Conservation (phyloP, 768 basidiomycete genomes). For the Suillus luteus region DNA sequence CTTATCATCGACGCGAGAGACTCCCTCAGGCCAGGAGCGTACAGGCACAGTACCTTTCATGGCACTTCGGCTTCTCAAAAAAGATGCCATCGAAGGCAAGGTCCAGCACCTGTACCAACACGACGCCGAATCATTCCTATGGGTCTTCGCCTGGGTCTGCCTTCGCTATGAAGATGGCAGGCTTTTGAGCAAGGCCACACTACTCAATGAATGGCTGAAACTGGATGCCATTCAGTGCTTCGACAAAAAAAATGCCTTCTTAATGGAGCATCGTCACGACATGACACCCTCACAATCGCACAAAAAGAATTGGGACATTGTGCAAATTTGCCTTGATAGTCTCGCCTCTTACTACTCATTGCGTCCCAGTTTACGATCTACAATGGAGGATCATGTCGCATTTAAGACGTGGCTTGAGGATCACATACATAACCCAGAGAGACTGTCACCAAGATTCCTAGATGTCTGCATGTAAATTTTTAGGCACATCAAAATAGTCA, state of each 20-base stretch:
- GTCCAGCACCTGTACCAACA: neutral
- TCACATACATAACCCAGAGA: neutral
- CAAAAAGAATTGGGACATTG: neutral
- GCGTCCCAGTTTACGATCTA: neutral
- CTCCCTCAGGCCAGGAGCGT: neutral
- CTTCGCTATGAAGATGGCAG: neutral
- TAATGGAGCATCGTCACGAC: rapidly evolving
- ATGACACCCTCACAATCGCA: neutral
- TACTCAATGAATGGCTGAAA: neutral
- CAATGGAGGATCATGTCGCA: neutral
- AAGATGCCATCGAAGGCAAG: neutral
- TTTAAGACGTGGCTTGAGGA: neutral
- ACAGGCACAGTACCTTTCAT: slow-evolving; percentile 18
- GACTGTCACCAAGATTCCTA: too few relatives aligned
- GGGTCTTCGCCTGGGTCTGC: slow-evolving; percentile 6
- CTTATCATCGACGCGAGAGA: neutral
- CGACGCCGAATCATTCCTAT: slow-evolving; percentile 3
- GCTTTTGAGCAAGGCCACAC: neutral
- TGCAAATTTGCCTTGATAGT: neutral
- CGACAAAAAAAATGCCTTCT: neutral
- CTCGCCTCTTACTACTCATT: neutral
- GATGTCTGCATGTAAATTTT: neutral
- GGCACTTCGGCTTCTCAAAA: slow-evolving; percentile 6
- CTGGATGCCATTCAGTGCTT: neutral
- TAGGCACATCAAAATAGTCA: too few relatives aligned